A percentile compares a stretch with the other conserved stretches of the same genome.
Conservation (phyloP, 495 filamentous ascomycete genomes). For the Penicillium odoratum region DNA sequence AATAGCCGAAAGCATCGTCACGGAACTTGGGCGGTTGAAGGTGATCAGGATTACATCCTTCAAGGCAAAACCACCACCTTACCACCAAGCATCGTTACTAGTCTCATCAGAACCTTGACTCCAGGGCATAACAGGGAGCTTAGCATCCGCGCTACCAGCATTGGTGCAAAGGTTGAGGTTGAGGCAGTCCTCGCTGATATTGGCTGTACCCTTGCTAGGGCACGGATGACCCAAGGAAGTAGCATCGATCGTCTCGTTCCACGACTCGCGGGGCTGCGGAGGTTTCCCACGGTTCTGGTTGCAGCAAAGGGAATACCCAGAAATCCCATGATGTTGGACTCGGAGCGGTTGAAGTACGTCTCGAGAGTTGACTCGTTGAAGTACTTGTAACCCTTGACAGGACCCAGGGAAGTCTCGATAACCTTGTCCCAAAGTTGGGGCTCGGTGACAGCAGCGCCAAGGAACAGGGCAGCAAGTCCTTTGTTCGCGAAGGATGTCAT, state of each 20-base stretch:
- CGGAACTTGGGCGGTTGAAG: conserved; percentile 75
- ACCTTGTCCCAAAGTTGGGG: conserved; percentile 25
- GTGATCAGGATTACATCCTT: conserved; percentile 61
- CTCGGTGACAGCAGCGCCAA: conserved; percentile 20
- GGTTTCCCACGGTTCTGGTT: conserved; percentile 32
- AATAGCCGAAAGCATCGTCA: conserved; percentile 69
- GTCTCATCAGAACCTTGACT: conserved; percentile 34
- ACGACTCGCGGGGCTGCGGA: conserved; percentile 25
- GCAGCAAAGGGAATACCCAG: conserved; percentile 30
- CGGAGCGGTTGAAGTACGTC: conserved; percentile 32
- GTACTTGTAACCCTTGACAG: conserved; percentile 31
- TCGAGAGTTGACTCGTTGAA: conserved; percentile 30
- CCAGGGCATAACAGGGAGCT: conserved; percentile 32
- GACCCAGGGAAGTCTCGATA: conserved; percentile 29
- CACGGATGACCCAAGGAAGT: conserved; percentile 24
- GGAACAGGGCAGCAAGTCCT: conserved; percentile 10
- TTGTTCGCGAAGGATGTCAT: conserved; percentile 18
- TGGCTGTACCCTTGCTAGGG: conserved; percentile 13
- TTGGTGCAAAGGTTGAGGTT: conserved; percentile 33
- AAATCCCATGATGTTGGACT: conserved; percentile 52
- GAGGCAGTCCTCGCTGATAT: conserved; percentile 33
- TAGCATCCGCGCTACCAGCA: conserved; percentile 24
- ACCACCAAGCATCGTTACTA: conserved; percentile 23
- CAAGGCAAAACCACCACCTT: conserved; percentile 31
- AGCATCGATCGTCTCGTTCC: conserved; percentile 29